Evolutionary conservation across 2,329 filamentous ascomycete genomes (phyloP).

Genomic region (Aspergillus novofumigatus): DNA sequence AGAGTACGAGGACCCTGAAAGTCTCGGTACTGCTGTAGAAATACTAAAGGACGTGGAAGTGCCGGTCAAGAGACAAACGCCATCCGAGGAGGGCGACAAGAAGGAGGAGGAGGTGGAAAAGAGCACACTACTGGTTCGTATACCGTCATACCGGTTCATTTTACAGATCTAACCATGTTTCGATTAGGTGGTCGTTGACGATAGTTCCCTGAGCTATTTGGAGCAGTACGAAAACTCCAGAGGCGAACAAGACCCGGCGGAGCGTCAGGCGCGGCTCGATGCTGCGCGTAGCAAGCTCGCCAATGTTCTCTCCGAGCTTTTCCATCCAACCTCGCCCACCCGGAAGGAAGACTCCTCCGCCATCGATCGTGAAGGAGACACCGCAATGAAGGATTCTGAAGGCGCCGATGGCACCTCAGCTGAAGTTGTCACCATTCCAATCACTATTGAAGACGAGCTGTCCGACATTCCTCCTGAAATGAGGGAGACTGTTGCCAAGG

Average conservation of each 20-base stretch:
- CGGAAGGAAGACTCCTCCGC: conserved; percentile 44
- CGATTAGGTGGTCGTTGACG: conserved; percentile 65
- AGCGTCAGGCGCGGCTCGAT: conserved; percentile 64
- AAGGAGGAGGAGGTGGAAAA: conserved; percentile 58
- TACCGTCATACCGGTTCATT: neutral
- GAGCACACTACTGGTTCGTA: conserved; percentile 60
- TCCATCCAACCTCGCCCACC: conserved; percentile 57
- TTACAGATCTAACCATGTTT: conserved; percentile 14
- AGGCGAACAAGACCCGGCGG: conserved; percentile 58
- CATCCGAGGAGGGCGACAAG: conserved; percentile 38
- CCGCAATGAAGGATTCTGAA: conserved; percentile 62
- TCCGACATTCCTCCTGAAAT: conserved; percentile 94
- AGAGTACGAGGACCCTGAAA: conserved; percentile 88
- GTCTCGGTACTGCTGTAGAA: conserved; percentile 78
- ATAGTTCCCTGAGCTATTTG: conserved; percentile 78
- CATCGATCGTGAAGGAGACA: conserved; percentile 63
- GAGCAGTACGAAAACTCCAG: conserved; percentile 70
- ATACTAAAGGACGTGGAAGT: conserved; percentile 78
- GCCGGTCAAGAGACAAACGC: conserved; percentile 69
- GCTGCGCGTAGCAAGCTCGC: conserved; percentile 65
- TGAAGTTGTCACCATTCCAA: conserved; percentile 84
- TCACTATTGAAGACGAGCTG: conserved; percentile 85
- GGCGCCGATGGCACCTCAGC: conserved; percentile 58
- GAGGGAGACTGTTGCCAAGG: conserved; percentile 88
- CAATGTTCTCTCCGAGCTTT: conserved; percentile 65